A percentile compares a stretch with the other conserved stretches of the same genome.
phyloP scores from a whole-genome alignment of 495 filamentous ascomycete genomes.

The Podospora conica region DNA sequence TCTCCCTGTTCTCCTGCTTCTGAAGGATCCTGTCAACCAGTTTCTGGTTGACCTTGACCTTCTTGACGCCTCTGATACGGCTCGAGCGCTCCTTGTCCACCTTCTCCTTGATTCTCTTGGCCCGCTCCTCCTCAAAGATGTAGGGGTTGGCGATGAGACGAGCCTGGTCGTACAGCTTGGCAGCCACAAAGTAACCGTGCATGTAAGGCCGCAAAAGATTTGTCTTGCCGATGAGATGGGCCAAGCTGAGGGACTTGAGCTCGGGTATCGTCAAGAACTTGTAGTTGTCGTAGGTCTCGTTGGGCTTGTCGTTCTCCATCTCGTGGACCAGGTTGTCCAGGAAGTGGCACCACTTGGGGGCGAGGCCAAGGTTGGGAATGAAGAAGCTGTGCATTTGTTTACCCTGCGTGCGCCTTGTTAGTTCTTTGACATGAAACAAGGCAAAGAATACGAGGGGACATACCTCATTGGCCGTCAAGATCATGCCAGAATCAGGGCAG shows the following conservation, averaged over 20 bases:
- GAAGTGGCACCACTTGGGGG: constrained; percentile 93
- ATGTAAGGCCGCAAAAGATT: constrained; percentile 88
- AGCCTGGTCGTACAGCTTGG: constrained; percentile 91
- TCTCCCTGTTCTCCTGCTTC: constrained; percentile 72
- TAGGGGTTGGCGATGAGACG: constrained; percentile 85
- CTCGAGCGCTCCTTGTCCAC: constrained; percentile 90
- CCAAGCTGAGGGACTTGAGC: constrained; percentile 70
- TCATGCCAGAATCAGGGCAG: constrained; percentile 81
- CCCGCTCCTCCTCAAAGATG: constrained; percentile 81
- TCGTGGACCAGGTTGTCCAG: constrained; percentile 96
- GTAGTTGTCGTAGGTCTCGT: constrained; percentile 93
- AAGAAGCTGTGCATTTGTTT: constrained; percentile 78
- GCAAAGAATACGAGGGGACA: constrained; percentile 44
- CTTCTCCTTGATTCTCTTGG: constrained; percentile 81
- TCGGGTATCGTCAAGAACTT: constrained; percentile 90
- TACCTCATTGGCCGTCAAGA: constrained; percentile 93
- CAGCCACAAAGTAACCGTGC: constrained; percentile 96
- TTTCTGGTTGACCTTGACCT: constrained; percentile 80
- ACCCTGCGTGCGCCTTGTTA: constrained; percentile 15
- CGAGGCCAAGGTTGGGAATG: constrained; percentile 79
- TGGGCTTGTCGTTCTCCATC: constrained; percentile 73
- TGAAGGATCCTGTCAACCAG: constrained; percentile 78
- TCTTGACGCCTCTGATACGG: constrained; percentile 87
- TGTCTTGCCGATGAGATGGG: constrained; percentile 80
- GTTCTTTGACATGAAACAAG: not conserved